phyloP scores from a whole-genome alignment of 768 basidiomycete species.

The Tricholoma flavovirens region DNA sequence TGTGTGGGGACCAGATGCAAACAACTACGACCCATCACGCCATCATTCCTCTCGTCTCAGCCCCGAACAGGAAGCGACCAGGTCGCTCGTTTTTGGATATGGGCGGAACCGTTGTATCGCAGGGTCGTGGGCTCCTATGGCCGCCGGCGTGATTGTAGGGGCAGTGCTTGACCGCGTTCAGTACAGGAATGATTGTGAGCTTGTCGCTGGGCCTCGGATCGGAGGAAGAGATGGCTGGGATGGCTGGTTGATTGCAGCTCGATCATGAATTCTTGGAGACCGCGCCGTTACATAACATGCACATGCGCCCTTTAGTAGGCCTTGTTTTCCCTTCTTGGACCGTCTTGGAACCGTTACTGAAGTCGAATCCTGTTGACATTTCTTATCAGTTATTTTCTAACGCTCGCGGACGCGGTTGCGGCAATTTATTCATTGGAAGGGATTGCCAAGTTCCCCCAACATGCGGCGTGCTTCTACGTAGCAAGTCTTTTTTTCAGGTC shows the following conservation, averaged over 20 bases:
- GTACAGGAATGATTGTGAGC: slow-evolving; percentile 20
- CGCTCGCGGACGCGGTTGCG: too few relatives aligned
- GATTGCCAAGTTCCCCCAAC: too few relatives aligned
- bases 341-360: too few relatives aligned
- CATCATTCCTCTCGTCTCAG: slow-evolving; percentile 16
- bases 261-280: background rate
- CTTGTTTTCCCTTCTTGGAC: too few relatives aligned
- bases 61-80: slow-evolving; percentile 15
- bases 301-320: too few relatives aligned
- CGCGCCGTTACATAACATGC: too few relatives aligned
- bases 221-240: slow-evolving; percentile 40
- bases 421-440: too few relatives aligned
- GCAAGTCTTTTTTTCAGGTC: too few relatives aligned
- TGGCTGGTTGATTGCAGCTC: slow-evolving; percentile 32
- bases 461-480: too few relatives aligned
- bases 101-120: slow-evolving; percentile 46
- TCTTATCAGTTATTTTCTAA: too few relatives aligned
- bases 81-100: slow-evolving; percentile 42
- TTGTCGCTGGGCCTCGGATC: slow-evolving; percentile 22
- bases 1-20: slow-evolving; percentile 34
- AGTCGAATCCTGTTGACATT: too few relatives aligned
- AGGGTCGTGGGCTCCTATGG: slow-evolving; percentile 43
- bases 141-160: slow-evolving; percentile 42
- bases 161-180: slow-evolving; percentile 31
- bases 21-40: slow-evolving; percentile 40